A percentile compares a stretch with the other conserved stretches of the same genome.
Evolutionary conservation across 2,329 filamentous ascomycete genomes (phyloP).

Genomic region (Pestalotiopsis sp.): DNA sequence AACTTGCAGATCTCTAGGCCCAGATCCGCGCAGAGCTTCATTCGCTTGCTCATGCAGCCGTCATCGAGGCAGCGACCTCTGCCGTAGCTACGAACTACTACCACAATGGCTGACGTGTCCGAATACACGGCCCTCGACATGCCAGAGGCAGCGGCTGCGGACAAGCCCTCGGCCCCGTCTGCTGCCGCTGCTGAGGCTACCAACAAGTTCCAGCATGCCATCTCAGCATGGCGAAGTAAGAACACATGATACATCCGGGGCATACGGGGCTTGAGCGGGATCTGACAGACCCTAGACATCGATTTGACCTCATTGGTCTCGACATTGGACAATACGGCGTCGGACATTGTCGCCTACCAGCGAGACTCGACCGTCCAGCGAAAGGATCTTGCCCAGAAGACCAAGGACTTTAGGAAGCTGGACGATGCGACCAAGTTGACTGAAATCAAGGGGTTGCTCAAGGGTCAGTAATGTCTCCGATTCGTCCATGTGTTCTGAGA

Average conservation of each 20-base stretch:
- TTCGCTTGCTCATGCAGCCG: slow-evolving; percentile 5
- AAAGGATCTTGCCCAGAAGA: slow-evolving; percentile 98
- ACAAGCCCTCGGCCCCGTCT: slow-evolving; percentile 27
- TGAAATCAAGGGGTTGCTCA: slow-evolving; percentile 88
- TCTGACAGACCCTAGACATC: slow-evolving; percentile 62
- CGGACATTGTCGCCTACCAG: slow-evolving; percentile 91
- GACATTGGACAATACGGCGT: slow-evolving; percentile 88
- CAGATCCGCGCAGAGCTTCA: neutral
- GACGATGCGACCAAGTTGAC: slow-evolving; percentile 81
- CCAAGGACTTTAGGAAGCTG: slow-evolving; percentile 94
- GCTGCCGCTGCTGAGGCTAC: slow-evolving; percentile 53
- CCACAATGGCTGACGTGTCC: slow-evolving; percentile 26
- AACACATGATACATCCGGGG: slow-evolving; percentile 11
- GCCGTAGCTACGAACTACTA: neutral
- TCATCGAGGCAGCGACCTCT: slow-evolving; percentile 5
- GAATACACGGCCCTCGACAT: slow-evolving; percentile 23
- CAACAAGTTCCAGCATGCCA: slow-evolving; percentile 96
- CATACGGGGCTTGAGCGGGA: slow-evolving; percentile 8
- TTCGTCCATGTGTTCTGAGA: neutral
- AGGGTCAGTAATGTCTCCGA: slow-evolving; percentile 55
- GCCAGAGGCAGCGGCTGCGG: slow-evolving; percentile 21
- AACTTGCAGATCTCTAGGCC: neutral
- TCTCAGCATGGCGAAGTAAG: slow-evolving; percentile 93
- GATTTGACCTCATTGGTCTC: slow-evolving; percentile 83
- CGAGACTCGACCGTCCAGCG: slow-evolving; percentile 93